Evolutionary conservation across 495 filamentous ascomycete species (phyloP), one percentile per base, ranked within the genome.

Genomic region (Bombardia bombarda): DNA sequence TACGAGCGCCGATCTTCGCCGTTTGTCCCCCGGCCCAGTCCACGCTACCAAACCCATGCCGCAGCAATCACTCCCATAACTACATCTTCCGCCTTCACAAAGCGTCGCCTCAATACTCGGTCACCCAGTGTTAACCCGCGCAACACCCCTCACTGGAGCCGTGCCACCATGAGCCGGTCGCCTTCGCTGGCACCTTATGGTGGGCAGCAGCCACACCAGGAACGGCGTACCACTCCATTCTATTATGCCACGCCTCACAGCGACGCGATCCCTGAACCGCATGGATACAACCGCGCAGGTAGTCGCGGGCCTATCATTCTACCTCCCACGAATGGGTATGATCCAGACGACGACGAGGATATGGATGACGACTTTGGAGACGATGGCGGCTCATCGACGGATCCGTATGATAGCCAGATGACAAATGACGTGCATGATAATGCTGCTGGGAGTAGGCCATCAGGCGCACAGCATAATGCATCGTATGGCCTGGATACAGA

Each of bases 211-310:
- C 45, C 35, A 14, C 17, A 30, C 16, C 45, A 42, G n/a, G 47
- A 37, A 14, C 57, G 70, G 20, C 57, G 58, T 4, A 65, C 61
- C 3, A 77, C 74, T 0, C 73, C 70, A 2, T 69, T 66, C 35
- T 75, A 64, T 34, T 73, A 71, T 35, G 72, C 70, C 1, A 81
- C 77, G 6, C 77, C 77, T 7, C 56, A 73, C 43, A 78, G 74
- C 49, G 74, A 73, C 9, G 55, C 50, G 10, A 19, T 57, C 1
- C 49, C 46, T 3, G 49, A 59, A 24, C 20, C 28, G n/a, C 38
- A 32, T 14, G 46, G 38, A 2, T 53, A 46, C 28, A 40, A 56
- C 3, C 51, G 53, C 0, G 52, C 31, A 2, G 52, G 50, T 8
- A 56, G 55, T 22, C 45, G 50, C 9, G 38, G 39, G 3, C 51